phyloP scores from a whole-genome alignment of 192 early-diverging fungal species.

The Entomortierella chlamydospora region DNA sequence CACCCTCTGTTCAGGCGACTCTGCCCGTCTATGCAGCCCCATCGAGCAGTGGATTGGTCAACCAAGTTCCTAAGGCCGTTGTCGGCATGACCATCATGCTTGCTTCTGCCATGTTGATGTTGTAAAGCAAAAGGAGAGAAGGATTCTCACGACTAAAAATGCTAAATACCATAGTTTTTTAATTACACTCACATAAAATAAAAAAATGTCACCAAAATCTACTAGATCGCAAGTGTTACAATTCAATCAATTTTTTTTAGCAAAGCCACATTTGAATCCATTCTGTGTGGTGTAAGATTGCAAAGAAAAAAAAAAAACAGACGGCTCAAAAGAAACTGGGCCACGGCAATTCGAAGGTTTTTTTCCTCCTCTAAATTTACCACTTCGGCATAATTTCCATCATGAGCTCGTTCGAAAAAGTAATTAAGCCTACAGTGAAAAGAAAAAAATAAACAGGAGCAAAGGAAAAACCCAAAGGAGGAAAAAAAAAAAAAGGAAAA shows the following conservation, averaged over 20 bases:
- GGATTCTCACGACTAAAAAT: no score
- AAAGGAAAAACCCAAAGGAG: not conserved
- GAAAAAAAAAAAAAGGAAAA: not conserved
- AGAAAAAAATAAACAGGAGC: not conserved
- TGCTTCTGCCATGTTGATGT: conserved; percentile 23
- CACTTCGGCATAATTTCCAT: conserved; percentile 54
- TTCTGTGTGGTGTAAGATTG: not conserved
- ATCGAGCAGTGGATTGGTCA: conserved; percentile 15
- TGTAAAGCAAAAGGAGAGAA: conserved; percentile 1
- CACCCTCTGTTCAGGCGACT: conserved; percentile 14
- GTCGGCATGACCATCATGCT: conserved; percentile 13
- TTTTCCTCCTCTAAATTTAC: conserved; percentile 58
- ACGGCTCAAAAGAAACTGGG: conserved; percentile 14
- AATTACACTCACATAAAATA: no score
- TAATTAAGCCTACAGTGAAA: conserved; percentile 15
- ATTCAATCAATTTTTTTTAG: not conserved
- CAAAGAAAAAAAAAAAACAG: conserved; percentile 12
- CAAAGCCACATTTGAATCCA: conserved; percentile 22
- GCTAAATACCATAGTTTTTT: no score
- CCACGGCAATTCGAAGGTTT: conserved; percentile 32
- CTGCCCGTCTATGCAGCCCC: conserved; percentile 26
- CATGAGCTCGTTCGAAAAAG: conserved; percentile 59
- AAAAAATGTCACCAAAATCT: not conserved
- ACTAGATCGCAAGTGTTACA: not conserved
- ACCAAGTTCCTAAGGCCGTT: conserved; percentile 30